Conservation (phyloP, 495 filamentous ascomycete genomes). For the Aspergillus coremiiformis region DNA sequence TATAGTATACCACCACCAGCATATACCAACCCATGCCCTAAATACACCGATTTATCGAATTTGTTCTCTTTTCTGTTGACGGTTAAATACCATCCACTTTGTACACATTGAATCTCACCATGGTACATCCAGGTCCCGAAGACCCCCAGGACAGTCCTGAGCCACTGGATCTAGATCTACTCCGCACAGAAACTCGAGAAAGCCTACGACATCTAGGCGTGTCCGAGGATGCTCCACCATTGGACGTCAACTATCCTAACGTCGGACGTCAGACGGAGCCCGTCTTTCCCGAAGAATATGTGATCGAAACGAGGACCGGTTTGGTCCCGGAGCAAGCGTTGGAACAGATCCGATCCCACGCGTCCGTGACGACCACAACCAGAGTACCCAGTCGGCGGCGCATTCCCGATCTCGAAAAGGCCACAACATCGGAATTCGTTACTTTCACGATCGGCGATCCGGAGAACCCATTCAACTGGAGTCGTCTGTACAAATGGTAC, state of each 20-base stretch:
- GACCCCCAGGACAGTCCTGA: not conserved
- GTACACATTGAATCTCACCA: not conserved
- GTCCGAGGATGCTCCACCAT: conserved; percentile 13
- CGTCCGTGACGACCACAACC: conserved; percentile 7
- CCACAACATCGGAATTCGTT: conserved; percentile 16
- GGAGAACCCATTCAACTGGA: conserved; percentile 49
- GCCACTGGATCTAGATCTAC: not conserved
- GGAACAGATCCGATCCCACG: conserved; percentile 17
- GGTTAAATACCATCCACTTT: too few relatives aligned
- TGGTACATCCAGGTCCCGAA: not conserved
- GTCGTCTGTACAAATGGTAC: conserved; percentile 47
- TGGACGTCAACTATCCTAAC: conserved; percentile 26
- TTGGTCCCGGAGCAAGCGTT: conserved; percentile 23
- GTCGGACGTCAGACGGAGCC: conserved; percentile 16
- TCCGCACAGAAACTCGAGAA: conserved; percentile 20
- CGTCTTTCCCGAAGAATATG: conserved; percentile 29
- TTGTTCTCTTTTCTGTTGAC: too few relatives aligned
- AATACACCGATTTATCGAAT: too few relatives aligned
- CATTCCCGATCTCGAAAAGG: conserved; percentile 18
- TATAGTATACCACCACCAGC: too few relatives aligned
- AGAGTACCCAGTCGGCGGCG: not conserved
- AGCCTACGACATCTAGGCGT: conserved; percentile 16
- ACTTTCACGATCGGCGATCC: conserved; percentile 38
- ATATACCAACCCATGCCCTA: too few relatives aligned
- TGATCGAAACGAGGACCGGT: conserved; percentile 25